Evolutionary conservation across 495 filamentous ascomycete species (phyloP).

Genomic region (Penicillium waksmanii): DNA sequence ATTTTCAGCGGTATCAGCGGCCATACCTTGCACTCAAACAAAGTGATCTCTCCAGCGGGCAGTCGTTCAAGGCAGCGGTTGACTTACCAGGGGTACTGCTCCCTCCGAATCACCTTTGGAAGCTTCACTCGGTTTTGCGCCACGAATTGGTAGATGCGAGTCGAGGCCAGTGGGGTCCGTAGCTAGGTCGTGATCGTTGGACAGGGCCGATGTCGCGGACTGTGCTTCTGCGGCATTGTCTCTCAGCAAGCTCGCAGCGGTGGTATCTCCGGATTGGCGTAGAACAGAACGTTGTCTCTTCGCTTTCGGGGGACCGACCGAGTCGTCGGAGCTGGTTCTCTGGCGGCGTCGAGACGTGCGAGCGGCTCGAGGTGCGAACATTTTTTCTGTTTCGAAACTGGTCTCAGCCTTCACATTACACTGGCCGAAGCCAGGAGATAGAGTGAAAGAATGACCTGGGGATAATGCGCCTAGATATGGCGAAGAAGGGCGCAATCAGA

Average conservation of each 20-base stretch:
- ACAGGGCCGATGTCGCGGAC: constrained; percentile 7
- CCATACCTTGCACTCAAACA: background rate
- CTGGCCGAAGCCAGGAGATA: constrained; percentile 15
- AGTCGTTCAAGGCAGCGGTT: constrained; percentile 8
- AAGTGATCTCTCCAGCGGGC: background rate
- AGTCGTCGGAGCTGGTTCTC: constrained; percentile 67
- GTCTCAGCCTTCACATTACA: constrained; percentile 3
- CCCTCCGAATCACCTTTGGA: constrained; percentile 55
- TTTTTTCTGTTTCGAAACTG: constrained; percentile 34
- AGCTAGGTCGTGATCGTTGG: constrained; percentile 16
- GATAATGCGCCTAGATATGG: constrained; percentile 3
- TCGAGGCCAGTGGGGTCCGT: constrained; percentile 29
- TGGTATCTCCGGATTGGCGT: constrained; percentile 53
- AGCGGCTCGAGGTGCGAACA: constrained; percentile 65
- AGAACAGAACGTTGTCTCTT: constrained; percentile 72
- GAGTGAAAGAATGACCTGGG: background rate
- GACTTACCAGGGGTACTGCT: constrained; percentile 64
- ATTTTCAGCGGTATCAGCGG: background rate
- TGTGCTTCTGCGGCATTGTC: constrained; percentile 27
- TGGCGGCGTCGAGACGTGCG: constrained; percentile 69
- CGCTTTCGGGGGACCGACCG: constrained; percentile 64
- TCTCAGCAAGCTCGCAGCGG: constrained; percentile 21
- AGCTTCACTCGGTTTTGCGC: constrained; percentile 57
- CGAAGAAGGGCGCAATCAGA: constrained; percentile 5
- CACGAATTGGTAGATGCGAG: constrained; percentile 62